phyloP scores from a whole-genome alignment of 2,329 filamentous ascomycete genomes.

The Pestalotiopsis fici region DNA sequence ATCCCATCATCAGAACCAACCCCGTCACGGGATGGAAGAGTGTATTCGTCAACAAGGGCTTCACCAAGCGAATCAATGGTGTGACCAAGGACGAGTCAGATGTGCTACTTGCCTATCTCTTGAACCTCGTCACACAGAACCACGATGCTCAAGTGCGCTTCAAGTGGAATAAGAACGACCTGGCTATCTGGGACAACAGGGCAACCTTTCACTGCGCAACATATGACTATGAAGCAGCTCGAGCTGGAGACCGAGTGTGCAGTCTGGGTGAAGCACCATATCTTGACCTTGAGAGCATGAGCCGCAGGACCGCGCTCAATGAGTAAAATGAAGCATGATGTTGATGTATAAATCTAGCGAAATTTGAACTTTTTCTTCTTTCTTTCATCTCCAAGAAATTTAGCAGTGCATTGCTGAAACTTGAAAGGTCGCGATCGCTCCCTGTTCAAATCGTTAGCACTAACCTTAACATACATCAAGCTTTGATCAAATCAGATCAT shows the following conservation, averaged over 20 bases:
- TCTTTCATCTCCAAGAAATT: too few relatives aligned
- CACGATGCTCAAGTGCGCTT: conserved; percentile 59
- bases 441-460: background rate
- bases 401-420: background rate
- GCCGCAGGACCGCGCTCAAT: conserved; percentile 39
- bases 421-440: background rate
- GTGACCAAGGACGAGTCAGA: conserved; percentile 56
- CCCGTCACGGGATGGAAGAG: conserved; percentile 61
- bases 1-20: conserved; percentile 60
- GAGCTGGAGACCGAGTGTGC: conserved; percentile 47
- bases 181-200: conserved; percentile 68
- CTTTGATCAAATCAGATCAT: background rate
- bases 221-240: conserved; percentile 57
- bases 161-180: conserved; percentile 52
- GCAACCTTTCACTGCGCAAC: conserved; percentile 55
- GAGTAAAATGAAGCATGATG: background rate
- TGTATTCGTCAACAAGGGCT: conserved; percentile 50
- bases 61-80: conserved; percentile 56
- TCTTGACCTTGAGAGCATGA: conserved; percentile 43
- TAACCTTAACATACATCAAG: background rate
- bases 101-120: conserved; percentile 47
- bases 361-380: background rate
- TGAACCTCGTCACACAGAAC: conserved; percentile 51
- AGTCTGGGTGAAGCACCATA: conserved; percentile 50
- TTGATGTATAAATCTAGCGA: background rate